Evolutionary conservation across 768 basidiomycete genomes (phyloP).

Genomic region (Psilocybe subaeruginosa): DNA sequence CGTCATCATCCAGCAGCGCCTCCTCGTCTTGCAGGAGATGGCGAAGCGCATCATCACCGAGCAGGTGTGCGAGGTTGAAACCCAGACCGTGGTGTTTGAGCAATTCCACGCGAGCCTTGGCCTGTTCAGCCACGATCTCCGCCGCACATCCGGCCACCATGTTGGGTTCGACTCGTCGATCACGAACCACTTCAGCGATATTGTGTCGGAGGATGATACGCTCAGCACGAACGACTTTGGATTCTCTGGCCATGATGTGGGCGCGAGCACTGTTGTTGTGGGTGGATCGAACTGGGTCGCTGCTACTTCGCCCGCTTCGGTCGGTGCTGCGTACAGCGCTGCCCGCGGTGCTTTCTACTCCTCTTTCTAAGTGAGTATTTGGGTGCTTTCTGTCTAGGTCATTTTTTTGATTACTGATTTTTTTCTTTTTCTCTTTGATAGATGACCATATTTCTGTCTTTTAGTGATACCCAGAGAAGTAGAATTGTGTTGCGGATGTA

Average conservation of each 20-base stretch:
- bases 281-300: conserved; percentile 44
- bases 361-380: conserved; percentile 4
- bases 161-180: conserved; percentile 43
- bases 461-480: too few relatives aligned
- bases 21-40: conserved; percentile 47
- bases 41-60: conserved; percentile 49
- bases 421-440: not conserved
- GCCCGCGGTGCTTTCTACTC: conserved; percentile 26
- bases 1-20: conserved; percentile 47
- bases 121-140: conserved; percentile 42
- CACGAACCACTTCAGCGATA: conserved; percentile 31
- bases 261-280: conserved; percentile 35
- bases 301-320: conserved; percentile 27
- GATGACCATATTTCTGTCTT: not conserved
- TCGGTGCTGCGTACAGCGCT: conserved; percentile 34
- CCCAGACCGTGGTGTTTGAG: conserved; percentile 47
- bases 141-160: conserved; percentile 37
- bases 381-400: too few relatives aligned
- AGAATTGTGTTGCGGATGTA: too few relatives aligned
- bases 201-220: conserved; percentile 35
- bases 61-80: conserved; percentile 52
- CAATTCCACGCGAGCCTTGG: conserved; percentile 42
- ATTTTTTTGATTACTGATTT: too few relatives aligned
- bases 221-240: conserved; percentile 39
- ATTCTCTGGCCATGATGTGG: conserved; percentile 43